Conservation (phyloP, 306 rosid genomes). For the Cucurbita pepo region DNA sequence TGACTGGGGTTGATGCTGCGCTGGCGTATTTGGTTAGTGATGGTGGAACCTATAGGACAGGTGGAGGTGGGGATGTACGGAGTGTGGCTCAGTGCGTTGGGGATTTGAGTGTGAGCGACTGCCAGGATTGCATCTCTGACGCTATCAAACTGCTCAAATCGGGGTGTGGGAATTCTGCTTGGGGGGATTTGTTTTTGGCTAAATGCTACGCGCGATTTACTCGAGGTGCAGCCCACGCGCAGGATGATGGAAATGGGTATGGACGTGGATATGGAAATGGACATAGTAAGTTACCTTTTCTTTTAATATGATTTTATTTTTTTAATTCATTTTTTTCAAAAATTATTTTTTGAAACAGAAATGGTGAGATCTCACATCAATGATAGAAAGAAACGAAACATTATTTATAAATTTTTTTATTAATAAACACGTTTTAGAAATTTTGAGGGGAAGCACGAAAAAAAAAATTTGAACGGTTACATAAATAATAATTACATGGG, state of each 20-base stretch:
- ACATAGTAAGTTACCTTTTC: constrained; percentile 5
- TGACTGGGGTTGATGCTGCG: constrained; percentile 40
- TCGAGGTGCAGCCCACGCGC: constrained; percentile 33
- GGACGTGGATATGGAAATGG: constrained; percentile 26
- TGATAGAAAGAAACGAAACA: too few relatives aligned
- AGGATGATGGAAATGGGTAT: constrained; percentile 21
- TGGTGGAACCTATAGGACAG: constrained; percentile 21
- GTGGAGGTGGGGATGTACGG: constrained; percentile 18
- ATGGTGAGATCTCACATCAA: too few relatives aligned
- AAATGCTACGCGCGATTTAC: constrained; percentile 81
- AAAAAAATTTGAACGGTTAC: too few relatives aligned
- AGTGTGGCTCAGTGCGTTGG: constrained; percentile 79
- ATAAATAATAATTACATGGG: too few relatives aligned
- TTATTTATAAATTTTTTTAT: too few relatives aligned
- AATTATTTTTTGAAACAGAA: too few relatives aligned
- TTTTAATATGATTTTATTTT: too few relatives aligned
- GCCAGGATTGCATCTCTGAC: constrained; percentile 65
- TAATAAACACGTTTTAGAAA: too few relatives aligned
- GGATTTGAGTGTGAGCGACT: constrained; percentile 58
- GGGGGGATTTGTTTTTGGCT: constrained; percentile 61
- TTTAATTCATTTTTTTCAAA: too few relatives aligned
- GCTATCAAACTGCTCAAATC: constrained; percentile 63
- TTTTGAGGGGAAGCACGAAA: too few relatives aligned
- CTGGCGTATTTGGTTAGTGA: constrained; percentile 29
- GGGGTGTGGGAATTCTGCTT: constrained; percentile 44